Base-by-base conservation (phyloP, 2,329 filamentous ascomycete genomes). In the Exserohilum rostratum region DNA sequence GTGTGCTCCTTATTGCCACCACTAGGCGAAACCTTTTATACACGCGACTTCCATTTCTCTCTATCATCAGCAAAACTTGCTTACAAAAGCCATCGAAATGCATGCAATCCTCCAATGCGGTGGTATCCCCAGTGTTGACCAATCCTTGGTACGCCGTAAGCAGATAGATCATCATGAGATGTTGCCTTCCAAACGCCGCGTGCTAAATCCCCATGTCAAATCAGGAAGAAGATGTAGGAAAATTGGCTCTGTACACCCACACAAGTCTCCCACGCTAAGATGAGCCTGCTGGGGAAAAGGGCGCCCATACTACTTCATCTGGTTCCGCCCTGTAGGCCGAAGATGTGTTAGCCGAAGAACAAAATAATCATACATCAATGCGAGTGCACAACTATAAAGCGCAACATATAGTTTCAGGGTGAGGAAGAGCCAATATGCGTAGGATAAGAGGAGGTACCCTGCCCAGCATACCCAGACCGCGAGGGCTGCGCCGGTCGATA, bases 401-500 rank as follows among this genome's bases (percentile, higher is more conserved):
- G 46, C 43, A 51, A 62, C 55, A 57, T 15, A 22, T 44, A 25
- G 47, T 10, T 37, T 67, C 66, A 72, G 50, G 67, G 67, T 35
- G 69, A 68, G 30, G 64, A 67, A 44, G 51, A 54, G 39, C 60
- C 65, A 30, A 71, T 61, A 46, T 68, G 70, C 18, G 64, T 50
- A 27, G 68, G 64, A 47, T 69, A 66, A 18, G 63, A 47, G 29
- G 66, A 60, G 18, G 66, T 65, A 54, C 67, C 69, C 42, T 67
- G 64, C 50, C 64, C 63, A 17, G 65, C 58, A 49, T 62, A 66
- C 17, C 50, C 46, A 44, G 62, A 46, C n/a, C 64, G 62, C 22
- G 65, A 46, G n/a, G 65, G 60, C 33, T 66, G 66, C 29, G 62
- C 58, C n/a, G 59, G 60, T n/a, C 63, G 58, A 46, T 68, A 69